These are phyloP conservation scores for Saprolegnia parasitica DNA, from an alignment of 352 stramenopile genomes.

Conservation along the genomic window DNA sequence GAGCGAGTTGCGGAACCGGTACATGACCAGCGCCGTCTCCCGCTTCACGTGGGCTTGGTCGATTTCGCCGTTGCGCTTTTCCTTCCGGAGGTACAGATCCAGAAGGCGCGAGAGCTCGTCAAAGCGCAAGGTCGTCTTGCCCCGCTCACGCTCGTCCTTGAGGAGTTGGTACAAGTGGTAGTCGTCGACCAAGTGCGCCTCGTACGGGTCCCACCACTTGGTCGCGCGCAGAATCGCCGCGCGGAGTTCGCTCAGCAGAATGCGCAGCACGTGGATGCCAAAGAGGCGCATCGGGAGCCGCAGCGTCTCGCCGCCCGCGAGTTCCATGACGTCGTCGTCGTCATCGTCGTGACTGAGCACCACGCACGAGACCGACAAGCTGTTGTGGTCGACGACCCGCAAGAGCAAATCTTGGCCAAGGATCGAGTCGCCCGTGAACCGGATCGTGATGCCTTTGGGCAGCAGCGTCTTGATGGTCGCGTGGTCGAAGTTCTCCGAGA, in stretches of 20 bases:
- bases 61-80: conserved; percentile 60
- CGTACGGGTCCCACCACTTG: conserved; percentile 79
- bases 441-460: conserved; percentile 76
- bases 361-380: conserved; percentile 78
- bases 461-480: conserved; percentile 89
- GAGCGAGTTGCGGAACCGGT: conserved; percentile 80
- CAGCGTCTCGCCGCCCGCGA: conserved; percentile 80
- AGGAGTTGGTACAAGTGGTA: conserved; percentile 80
- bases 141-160: conserved; percentile 64
- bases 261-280: conserved; percentile 62
- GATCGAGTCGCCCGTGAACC: conserved; percentile 70
- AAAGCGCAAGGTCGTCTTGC: conserved; percentile 66
- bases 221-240: conserved; percentile 65
- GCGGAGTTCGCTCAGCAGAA: conserved; percentile 66
- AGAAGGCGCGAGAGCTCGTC: conserved; percentile 84
- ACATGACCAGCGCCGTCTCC: conserved; percentile 83
- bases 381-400: conserved; percentile 79
- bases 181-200: conserved; percentile 71
- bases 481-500: conserved; percentile 88
- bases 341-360: conserved; percentile 54
- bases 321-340: conserved; percentile 58
- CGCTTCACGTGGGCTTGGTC: conserved; percentile 68
- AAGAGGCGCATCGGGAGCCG: conserved; percentile 72
- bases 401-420: conserved; percentile 67
- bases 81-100: conserved; percentile 75